phyloP scores from a whole-genome alignment of 1,139 yeast genomes.

The Pichia sp. region DNA sequence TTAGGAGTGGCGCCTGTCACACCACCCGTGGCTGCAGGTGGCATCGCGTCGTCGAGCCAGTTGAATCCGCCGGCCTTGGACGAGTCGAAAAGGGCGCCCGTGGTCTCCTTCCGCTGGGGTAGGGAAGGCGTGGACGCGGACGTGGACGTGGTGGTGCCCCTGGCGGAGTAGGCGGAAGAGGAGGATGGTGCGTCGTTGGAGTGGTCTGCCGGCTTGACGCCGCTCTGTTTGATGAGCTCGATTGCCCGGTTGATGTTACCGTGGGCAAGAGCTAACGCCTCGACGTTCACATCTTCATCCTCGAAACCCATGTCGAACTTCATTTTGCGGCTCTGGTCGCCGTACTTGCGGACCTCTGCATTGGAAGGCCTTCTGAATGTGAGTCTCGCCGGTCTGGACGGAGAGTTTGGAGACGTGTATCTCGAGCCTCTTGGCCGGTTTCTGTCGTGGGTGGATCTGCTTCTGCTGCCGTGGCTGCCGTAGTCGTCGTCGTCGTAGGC shows the following conservation, averaged over 20 bases:
- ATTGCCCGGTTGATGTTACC: conserved; percentile 51
- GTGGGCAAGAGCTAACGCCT: conserved; percentile 44
- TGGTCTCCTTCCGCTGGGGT: conserved; percentile 42
- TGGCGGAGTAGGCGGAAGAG: neutral
- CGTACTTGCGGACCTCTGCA: conserved; percentile 42
- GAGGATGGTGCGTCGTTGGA: neutral
- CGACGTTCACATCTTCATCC: conserved; percentile 45
- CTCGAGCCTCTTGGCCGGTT: conserved; percentile 7
- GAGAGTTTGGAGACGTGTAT: conserved; percentile 4
- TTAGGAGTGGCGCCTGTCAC: no score
- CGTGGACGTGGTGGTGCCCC: no score
- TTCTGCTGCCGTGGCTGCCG: neutral
- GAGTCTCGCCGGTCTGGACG: conserved; percentile 6
- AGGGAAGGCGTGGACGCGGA: conserved; percentile 37
- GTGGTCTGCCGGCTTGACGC: conserved; percentile 14
- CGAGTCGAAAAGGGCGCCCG: conserved; percentile 29
- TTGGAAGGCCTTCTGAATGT: conserved; percentile 33
- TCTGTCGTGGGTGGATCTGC: neutral
- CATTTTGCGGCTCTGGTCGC: conserved; percentile 39
- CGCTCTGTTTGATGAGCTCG: conserved; percentile 38
- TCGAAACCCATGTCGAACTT: conserved; percentile 42
- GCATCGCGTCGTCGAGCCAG: conserved; percentile 34
- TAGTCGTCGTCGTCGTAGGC: conserved; percentile 11
- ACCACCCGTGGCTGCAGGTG: conserved; percentile 17
- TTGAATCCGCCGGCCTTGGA: conserved; percentile 32